Base-by-base conservation (phyloP, 139 green algal genomes). In the Picochlorum sp. region DNA sequence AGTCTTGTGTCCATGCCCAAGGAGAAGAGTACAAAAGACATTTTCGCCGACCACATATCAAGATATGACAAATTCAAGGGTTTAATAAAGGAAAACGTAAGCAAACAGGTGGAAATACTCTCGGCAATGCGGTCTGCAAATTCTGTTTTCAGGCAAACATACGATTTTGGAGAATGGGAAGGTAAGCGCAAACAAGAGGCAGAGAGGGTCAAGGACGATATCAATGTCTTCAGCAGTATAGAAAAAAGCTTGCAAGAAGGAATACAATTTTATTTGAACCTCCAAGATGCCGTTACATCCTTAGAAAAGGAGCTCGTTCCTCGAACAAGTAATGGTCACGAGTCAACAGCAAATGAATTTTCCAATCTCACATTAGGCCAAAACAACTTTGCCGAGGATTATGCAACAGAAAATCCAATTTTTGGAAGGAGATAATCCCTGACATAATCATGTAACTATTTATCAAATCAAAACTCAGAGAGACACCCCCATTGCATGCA, bases 251-350 rank as follows among this genome's bases (percentile, higher is more conserved):
- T 92, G 44, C 77, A 65, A 16, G 83, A 93, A 71, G 87, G 87
- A 4, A 66, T 94, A 64, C 68, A 84, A 53, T 94, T 94, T 64
- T 94, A 93, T 78, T 78, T 85, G 52, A 79, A 76, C 54, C 79
- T 90, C 68, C 69, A 83, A 65, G 81, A 81, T 47, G 74, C 65
- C 35, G 65, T 97, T 37, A 69, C 60, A 13, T 61, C 69, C 18
- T 65, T 85, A 65, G 22, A 4, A 20, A 16, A 59, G 68, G 55
- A 47, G 20, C 39, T 47, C 22, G 20, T n/a, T 10, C 22, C 39
- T 26, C 39, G 59, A 24, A 73, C 87, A 4, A 68, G 80, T 57
- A 56, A 71, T 37, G 68, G 77, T 55, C 65, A 79, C 32, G 39
- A 47, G 39, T n/a, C 18, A n/a, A 2, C 39, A 47, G 20, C 39